phyloP scores from a whole-genome alignment of 2,329 filamentous ascomycete genomes.

The Macrophomina phaseolina region DNA sequence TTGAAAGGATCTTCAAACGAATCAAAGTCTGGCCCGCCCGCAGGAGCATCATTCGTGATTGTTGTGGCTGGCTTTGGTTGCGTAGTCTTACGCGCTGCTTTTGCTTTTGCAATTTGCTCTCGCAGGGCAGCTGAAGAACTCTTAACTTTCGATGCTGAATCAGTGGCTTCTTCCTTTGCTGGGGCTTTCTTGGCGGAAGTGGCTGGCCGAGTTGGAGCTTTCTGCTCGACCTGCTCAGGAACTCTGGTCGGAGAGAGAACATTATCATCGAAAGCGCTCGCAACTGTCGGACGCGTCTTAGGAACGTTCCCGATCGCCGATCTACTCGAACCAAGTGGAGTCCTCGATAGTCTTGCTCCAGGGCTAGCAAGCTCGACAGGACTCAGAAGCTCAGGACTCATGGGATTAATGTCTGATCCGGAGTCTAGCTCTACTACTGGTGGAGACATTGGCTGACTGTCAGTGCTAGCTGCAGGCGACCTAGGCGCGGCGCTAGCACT shows the following conservation, averaged over 20 bases:
- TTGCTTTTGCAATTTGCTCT: constrained; percentile 92
- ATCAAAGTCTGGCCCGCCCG: constrained; percentile 55
- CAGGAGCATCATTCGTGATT: constrained; percentile 28
- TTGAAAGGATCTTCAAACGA: constrained; percentile 75
- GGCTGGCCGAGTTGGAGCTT: not conserved
- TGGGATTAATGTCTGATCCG: constrained; percentile 36
- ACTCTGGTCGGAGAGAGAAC: constrained; percentile 1
- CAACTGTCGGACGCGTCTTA: constrained; percentile 40
- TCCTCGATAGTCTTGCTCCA: constrained; percentile 32
- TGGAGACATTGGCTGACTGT: constrained; percentile 16
- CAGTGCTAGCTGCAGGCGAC: constrained; percentile 28
- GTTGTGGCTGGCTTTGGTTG: constrained; percentile 19
- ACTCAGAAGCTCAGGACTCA: constrained; percentile 33
- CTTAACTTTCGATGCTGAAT: constrained; percentile 47
- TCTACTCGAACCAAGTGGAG: constrained; percentile 43
- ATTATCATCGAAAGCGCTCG: constrained; percentile 41
- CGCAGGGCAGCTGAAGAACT: constrained; percentile 83
- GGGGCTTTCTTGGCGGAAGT: constrained; percentile 28
- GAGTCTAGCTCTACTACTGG: not conserved
- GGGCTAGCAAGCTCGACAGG: constrained; percentile 30
- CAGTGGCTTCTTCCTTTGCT: constrained; percentile 41
- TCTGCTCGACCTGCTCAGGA: not conserved
- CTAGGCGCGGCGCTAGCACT: constrained; percentile 41
- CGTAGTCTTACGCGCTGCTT: constrained; percentile 68
- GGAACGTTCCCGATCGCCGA: constrained; percentile 39